Base-by-base conservation (phyloP, 2,329 filamentous ascomycete genomes). In the Aspergillus latus region DNA sequence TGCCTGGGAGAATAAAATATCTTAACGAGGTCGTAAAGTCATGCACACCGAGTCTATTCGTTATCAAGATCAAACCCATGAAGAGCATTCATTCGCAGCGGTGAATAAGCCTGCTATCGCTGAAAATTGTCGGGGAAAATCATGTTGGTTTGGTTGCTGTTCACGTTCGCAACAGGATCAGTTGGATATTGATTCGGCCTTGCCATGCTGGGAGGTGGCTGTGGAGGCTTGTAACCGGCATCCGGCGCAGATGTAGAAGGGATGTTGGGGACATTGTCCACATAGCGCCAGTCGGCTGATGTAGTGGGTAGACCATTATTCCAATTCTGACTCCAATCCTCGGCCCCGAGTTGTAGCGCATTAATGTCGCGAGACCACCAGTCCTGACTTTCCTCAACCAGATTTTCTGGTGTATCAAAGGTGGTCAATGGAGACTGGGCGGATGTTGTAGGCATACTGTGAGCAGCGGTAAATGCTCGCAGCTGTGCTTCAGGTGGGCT, bases 281-380 rank as follows among this genome's bases (percentile, higher is more conserved):
- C 57, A 15, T 56, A 62, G 26, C 52, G 56, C 49, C 59, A 54
- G 28, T 55, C 54, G 5, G 58, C 43, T 15, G 61, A 29, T 28
- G 59, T 57, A 7, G 44, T 49, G 13, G 62, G 42, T 1, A 71
- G 52, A 29, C 59, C 49, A 5, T 64, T 48, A 49, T 59, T 62
- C 70, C 70, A 73, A 37, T 60, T 58, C 29, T 66, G 68, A 16
- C 61, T 64, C 85, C 85, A 88, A 54, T 85, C 86, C 28, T 82
- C 85, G 60, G 88, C 83, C 1, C 85, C 85, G 3, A 81, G 69
- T 0, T 82, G 84, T 3, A 88, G 72, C 49, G 82, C 81, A 15
- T 77, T 80, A 63, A 88, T 84, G 64, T 89, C 86, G 36, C 80
- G 75, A 52, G 85, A 77, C 78, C 84, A 86, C 83, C 82, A 86